A percentile compares a stretch with the other conserved stretches of the same genome.
phyloP scores from a whole-genome alignment of 495 filamentous ascomycete genomes.

The Chaetomium cochliodes region DNA sequence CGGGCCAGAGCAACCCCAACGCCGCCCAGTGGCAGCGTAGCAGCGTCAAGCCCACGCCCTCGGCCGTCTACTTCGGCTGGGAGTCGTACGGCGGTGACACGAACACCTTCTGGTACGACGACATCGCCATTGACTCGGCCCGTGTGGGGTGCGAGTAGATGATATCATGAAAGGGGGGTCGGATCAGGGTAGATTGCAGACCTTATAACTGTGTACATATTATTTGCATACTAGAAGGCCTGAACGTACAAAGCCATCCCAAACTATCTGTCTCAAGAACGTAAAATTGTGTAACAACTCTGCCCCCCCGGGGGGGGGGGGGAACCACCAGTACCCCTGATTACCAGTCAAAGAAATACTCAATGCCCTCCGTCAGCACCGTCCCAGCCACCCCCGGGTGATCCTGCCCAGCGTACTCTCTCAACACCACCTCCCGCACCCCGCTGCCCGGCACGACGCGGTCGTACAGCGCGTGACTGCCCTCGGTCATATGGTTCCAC shows the following conservation, averaged over 20 bases:
- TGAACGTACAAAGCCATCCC: not conserved
- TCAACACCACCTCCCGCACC: not conserved
- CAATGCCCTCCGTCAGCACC: not conserved
- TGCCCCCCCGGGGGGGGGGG: too few relatives aligned
- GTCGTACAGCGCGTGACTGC: not conserved
- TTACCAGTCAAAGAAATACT: not conserved
- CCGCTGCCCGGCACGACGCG: not conserved
- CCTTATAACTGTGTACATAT: not conserved
- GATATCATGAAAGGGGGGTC: too few relatives aligned
- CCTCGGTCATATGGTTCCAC: not conserved
- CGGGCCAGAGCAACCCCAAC: slow-evolving; percentile 49
- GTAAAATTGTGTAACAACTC: not conserved
- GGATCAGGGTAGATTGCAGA: not conserved
- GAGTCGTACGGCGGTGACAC: slow-evolving; percentile 57
- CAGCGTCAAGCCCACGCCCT: slow-evolving; percentile 48
- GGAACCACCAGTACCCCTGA: too few relatives aligned
- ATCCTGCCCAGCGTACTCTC: not conserved
- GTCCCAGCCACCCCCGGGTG: not conserved
- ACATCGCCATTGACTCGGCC: slow-evolving; percentile 46
- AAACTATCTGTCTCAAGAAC: not conserved
- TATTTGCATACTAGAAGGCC: not conserved
- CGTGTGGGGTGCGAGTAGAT: slow-evolving; percentile 46
- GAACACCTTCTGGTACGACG: slow-evolving; percentile 62
- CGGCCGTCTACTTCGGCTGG: slow-evolving; percentile 59
- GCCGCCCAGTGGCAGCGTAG: slow-evolving; percentile 53